Base-by-base conservation (phyloP, 768 basidiomycete species). In the Hygrocybe coccinea region DNA sequence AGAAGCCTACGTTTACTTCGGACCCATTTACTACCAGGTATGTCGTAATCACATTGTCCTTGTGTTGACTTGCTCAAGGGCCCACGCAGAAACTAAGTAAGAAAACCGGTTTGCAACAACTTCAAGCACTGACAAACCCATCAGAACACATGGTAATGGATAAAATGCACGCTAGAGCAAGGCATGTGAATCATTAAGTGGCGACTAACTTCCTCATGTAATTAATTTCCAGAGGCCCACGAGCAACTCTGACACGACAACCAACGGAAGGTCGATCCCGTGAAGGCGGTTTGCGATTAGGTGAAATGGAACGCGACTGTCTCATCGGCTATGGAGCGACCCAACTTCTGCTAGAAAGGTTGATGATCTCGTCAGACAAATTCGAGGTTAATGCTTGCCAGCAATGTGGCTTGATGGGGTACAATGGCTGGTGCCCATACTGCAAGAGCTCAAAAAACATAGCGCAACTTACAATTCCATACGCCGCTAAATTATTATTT, bases 281-380 rank as follows among this genome's bases (percentile, higher is more conserved):
- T 51, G 97, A 98, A 71, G 97, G 97, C 67, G 97, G 97, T 57
- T 74, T 99, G 60, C 91, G 97, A 45, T 77, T 99, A 14, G 97
- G 97, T 49, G 97, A 99, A 74, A 99, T 99, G 97, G 97, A 99
- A 67, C 87, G 97, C 45, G 97, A 99, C 72, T 99, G 97, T 69
- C 77, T 97, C 39, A 95, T 97, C 64, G 97, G 95, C 38, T 91
- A 99, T 64, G 97, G 97, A n/a, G 97, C 97, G 9, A 95, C 95
- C 0, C 95, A 98, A 65, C 79, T 99, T 44, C 76, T 99, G 34
- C 83, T 99, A 2, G 97, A 99, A 71, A 89, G 97, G 22, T 80
- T 99, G 14, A 99, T 99, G 97, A 95, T 98, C 58, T 98, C 95
- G 5, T 97, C 94, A 21, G 97, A 99, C 73, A 91, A 91, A 65